Evolutionary conservation across 208 protist species (phyloP).

Genomic region (Acanthamoeba healyi): DNA sequence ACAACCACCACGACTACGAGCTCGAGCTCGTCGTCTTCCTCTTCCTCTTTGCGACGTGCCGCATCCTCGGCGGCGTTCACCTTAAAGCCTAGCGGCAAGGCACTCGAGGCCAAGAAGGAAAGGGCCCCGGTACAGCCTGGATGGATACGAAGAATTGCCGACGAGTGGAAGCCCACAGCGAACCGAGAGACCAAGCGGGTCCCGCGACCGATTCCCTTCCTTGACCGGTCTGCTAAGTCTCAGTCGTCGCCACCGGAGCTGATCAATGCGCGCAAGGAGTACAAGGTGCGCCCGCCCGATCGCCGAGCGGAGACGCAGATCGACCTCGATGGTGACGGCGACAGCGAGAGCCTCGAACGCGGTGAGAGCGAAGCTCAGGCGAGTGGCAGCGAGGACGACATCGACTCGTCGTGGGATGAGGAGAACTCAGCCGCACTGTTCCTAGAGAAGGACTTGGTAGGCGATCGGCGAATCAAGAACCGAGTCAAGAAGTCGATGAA

Average conservation of each 20-base stretch:
- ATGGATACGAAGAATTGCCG: background rate
- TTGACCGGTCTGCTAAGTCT: background rate
- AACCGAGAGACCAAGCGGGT: too few species aligned
- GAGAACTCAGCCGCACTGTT: constrained; percentile 49
- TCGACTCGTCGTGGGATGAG: constrained; percentile 48
- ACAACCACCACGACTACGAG: background rate
- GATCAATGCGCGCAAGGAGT: background rate
- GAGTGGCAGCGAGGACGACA: background rate
- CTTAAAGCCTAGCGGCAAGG: background rate
- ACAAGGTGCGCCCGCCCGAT: background rate
- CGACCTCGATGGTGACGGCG: background rate
- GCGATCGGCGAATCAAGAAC: constrained; percentile 7
- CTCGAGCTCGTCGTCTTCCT: background rate
- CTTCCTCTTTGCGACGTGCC: background rate
- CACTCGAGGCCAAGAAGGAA: too few species aligned
- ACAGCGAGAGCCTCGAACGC: background rate
- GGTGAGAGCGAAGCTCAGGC: background rate
- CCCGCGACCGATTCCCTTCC: background rate
- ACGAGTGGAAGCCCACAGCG: background rate
- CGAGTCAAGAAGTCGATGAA: constrained; percentile 45
- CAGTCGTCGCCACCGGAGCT: constrained; percentile 35
- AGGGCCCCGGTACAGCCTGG: background rate
- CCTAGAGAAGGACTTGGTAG: background rate
- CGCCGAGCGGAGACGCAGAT: background rate
- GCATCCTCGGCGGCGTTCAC: background rate